A percentile compares a stretch with the other conserved stretches of the same genome.
These are phyloP conservation scores for Phyllosticta capitalensis DNA, from an alignment of 2,329 filamentous ascomycete genomes.

Conservation along the genomic window DNA sequence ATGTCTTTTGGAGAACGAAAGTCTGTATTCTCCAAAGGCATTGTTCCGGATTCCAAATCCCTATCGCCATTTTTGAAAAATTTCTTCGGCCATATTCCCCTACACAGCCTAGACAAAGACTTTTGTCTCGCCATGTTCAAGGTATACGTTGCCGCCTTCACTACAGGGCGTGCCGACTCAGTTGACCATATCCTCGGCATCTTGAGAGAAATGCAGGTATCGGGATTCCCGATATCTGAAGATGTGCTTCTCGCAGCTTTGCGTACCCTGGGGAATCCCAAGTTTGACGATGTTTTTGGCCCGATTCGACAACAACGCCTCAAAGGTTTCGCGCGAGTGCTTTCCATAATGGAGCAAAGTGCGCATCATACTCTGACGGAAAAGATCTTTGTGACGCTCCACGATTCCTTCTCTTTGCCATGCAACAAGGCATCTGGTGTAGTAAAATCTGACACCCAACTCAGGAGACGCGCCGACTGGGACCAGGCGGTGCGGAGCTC, in stretches of 20 bases:
- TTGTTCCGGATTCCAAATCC: neutral
- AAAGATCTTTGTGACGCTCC: slow-evolving; percentile 39
- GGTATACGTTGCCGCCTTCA: neutral
- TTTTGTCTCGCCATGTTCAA: neutral
- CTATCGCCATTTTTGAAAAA: slow-evolving; percentile 2
- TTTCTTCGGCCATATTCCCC: slow-evolving; percentile 6
- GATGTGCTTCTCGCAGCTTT: slow-evolving; percentile 1
- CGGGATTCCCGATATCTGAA: slow-evolving; percentile 1
- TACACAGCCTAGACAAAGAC: neutral
- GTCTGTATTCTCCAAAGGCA: neutral
- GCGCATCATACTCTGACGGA: slow-evolving; percentile 31
- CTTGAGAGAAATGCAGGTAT: slow-evolving; percentile 3
- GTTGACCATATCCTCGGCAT: neutral
- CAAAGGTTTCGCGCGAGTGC: slow-evolving; percentile 19
- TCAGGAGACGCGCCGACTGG: neutral
- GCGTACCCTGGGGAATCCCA: slow-evolving; percentile 2
- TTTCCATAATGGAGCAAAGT: neutral
- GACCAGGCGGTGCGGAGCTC: neutral
- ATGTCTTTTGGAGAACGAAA: neutral
- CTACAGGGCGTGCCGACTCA: neutral
- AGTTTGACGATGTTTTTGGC: slow-evolving; percentile 29
- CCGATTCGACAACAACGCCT: slow-evolving; percentile 33
- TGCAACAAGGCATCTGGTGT: slow-evolving; percentile 4
- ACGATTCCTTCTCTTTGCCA: slow-evolving; percentile 19
- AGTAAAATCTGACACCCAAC: neutral